Conservation (phyloP, 306 rosid species). For the Arachis hypogaea region DNA sequence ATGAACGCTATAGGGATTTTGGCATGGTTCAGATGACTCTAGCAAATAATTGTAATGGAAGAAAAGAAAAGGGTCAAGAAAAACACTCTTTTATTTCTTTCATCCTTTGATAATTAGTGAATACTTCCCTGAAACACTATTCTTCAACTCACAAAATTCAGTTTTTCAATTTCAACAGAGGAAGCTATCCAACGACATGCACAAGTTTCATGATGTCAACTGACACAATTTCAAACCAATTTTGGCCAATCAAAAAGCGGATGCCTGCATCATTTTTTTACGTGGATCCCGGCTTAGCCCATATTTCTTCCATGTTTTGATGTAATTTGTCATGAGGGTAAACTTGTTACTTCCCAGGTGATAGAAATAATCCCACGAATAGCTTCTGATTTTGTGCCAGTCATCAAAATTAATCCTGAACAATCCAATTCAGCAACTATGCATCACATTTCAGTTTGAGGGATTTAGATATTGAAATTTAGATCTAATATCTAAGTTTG, state of each 20-base stretch:
- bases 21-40: neutral
- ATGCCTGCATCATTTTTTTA: slow-evolving; percentile 57
- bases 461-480: slow-evolving; percentile 1
- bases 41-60: neutral
- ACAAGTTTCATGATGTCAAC: neutral
- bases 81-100: neutral
- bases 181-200: slow-evolving; percentile 28
- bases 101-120: neutral
- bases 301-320: slow-evolving; percentile 68
- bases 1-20: neutral
- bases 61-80: neutral
- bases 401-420: slow-evolving; percentile 79
- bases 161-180: slow-evolving; percentile 33
- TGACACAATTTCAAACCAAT: slow-evolving; percentile 29
- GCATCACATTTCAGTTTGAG: slow-evolving; percentile 9
- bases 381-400: slow-evolving; percentile 86
- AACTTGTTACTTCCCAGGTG: slow-evolving; percentile 79
- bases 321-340: slow-evolving; percentile 68
- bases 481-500: slow-evolving; percentile 21
- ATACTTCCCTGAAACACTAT: neutral
- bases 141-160: slow-evolving; percentile 8
- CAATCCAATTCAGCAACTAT: slow-evolving; percentile 36
- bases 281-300: slow-evolving; percentile 77
- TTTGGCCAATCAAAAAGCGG: slow-evolving; percentile 1
- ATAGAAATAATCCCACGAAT: slow-evolving; percentile 81